A percentile compares a stretch with the other conserved stretches of the same genome.
Conservation (phyloP, 345 rosid genomes). For the Populus deltoides region DNA sequence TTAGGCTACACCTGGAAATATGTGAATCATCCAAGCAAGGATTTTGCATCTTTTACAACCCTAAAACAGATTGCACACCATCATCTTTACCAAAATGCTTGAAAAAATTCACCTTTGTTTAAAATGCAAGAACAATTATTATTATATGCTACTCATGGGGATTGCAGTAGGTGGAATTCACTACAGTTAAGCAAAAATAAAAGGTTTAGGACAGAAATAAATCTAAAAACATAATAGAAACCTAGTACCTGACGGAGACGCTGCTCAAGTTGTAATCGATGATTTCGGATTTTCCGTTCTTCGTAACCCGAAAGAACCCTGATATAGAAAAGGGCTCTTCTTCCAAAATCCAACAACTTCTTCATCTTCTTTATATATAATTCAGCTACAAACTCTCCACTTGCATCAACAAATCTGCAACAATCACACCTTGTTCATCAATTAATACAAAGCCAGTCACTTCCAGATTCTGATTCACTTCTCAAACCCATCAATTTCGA, state of each 20-base stretch:
- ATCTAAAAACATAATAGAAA: background rate
- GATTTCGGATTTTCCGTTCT: constrained; percentile 70
- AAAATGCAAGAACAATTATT: too few species aligned
- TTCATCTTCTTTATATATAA: constrained; percentile 38
- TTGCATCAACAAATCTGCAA: background rate
- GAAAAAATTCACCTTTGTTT: background rate
- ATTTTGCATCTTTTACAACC: background rate
- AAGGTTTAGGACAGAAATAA: background rate
- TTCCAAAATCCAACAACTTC: constrained; percentile 76
- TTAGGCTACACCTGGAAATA: background rate
- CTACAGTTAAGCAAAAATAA: background rate
- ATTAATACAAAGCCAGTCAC: background rate
- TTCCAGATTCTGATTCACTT: too few species aligned
- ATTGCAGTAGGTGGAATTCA: background rate
- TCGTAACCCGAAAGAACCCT: constrained; percentile 95
- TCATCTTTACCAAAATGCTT: background rate
- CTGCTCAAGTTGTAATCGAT: constrained; percentile 73
- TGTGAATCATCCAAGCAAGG: background rate
- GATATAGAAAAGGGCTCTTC: constrained; percentile 71
- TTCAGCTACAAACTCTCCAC: constrained; percentile 1
- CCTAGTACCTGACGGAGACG: constrained; percentile 64
- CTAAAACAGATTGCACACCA: background rate
- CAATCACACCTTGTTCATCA: background rate
- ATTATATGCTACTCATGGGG: too few species aligned
- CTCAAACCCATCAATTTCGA: too few species aligned